Evolutionary conservation across 2,329 filamentous ascomycete genomes (phyloP).

Genomic region (Colletotrichum sp.): DNA sequence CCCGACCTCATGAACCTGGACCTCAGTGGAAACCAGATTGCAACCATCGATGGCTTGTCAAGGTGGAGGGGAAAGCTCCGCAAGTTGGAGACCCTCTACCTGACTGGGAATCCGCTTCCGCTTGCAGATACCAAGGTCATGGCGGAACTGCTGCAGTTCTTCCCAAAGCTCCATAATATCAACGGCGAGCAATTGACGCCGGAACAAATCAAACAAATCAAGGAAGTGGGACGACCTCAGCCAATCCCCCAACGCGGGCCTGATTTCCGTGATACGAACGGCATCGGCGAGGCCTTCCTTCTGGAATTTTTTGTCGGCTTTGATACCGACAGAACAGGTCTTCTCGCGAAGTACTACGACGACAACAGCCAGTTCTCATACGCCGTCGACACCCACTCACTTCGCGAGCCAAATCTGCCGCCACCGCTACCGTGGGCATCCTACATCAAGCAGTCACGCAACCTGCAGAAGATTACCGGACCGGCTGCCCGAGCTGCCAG

Average conservation of each 20-base stretch:
- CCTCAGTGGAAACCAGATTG: conserved; percentile 82
- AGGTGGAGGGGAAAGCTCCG: conserved; percentile 82
- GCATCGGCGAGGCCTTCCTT: conserved; percentile 78
- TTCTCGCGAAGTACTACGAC: conserved; percentile 76
- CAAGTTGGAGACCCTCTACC: conserved; percentile 78
- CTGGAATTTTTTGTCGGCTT: conserved; percentile 75
- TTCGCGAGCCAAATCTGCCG: conserved; percentile 48
- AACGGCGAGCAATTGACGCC: conserved; percentile 77
- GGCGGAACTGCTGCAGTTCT: conserved; percentile 78
- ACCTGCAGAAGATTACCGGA: conserved; percentile 72
- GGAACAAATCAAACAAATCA: conserved; percentile 66
- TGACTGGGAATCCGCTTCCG: conserved; percentile 78
- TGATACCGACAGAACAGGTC: conserved; percentile 70
- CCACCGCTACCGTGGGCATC: conserved; percentile 67
- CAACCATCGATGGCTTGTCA: conserved; percentile 68
- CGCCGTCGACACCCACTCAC: conserved; percentile 67
- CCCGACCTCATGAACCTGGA: conserved; percentile 89
- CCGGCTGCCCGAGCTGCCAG: conserved; percentile 66
- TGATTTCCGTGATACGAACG: conserved; percentile 75
- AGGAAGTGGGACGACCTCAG: conserved; percentile 54
- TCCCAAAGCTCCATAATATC: conserved; percentile 77
- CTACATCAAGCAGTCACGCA: conserved; percentile 80
- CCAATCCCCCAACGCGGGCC: conserved; percentile 67
- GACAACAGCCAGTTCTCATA: conserved; percentile 76
- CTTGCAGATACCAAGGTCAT: conserved; percentile 63